Percentiles rank a stretch among this genome's conserved stretches.
These are phyloP conservation scores for Phytopythium chamaehyphon DNA, from an alignment of 352 stramenopile species.

Conservation along the genomic window DNA sequence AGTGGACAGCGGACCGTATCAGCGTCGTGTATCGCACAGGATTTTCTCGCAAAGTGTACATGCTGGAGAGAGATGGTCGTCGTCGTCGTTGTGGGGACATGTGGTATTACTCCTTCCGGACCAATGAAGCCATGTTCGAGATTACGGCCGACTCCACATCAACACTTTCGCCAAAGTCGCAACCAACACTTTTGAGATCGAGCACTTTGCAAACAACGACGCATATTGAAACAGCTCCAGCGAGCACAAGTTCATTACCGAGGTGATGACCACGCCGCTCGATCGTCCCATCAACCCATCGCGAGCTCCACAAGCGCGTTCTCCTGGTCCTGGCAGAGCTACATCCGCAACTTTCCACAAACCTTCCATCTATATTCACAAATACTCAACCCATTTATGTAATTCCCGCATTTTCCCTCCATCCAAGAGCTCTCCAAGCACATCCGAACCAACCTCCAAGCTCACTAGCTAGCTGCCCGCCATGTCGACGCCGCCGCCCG, in stretches of 20 bases:
- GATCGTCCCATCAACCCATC: not conserved
- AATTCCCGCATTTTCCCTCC: not conserved
- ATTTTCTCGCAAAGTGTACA: no score
- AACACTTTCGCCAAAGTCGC: no score
- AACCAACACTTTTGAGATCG: no score
- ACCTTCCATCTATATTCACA: not conserved
- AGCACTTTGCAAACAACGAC: not conserved
- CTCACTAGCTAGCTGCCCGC: not conserved
- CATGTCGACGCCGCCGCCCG: conserved; percentile 37
- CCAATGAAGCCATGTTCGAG: no score
- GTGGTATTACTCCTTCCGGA: no score
- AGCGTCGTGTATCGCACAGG: no score
- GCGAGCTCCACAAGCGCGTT: conserved; percentile 1
- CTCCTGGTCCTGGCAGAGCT: not conserved
- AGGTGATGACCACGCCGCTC: not conserved
- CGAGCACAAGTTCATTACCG: no score
- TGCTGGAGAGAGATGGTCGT: no score
- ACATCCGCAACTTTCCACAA: no score
- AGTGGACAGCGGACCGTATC: no score
- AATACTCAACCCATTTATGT: not conserved
- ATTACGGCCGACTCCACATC: no score
- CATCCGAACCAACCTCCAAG: not conserved
- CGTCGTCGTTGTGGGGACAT: no score
- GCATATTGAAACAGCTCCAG: not conserved
- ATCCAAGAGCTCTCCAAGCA: conserved; percentile 1